These are phyloP conservation scores for Lasiosphaeriaceae sp. DNA, from an alignment of 495 filamentous ascomycete species.

Conservation along the genomic window DNA sequence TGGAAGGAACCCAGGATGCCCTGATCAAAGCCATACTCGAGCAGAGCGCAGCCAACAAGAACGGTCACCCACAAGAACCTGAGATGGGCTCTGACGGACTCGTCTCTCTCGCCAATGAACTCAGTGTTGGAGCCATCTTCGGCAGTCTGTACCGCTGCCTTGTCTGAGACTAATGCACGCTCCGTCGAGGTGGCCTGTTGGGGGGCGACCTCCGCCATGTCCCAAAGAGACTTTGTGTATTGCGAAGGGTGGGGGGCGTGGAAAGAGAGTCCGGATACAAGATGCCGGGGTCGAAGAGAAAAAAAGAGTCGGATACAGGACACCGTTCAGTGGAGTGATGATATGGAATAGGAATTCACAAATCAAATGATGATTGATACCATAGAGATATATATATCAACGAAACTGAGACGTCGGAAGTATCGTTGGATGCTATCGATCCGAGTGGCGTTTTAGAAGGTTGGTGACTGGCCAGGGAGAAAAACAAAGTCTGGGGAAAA, in stretches of 20 bases:
- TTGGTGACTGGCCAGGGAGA: neutral
- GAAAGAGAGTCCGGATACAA: too few species aligned
- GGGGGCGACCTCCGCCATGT: neutral
- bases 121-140: neutral
- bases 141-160: neutral
- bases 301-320: too few species aligned
- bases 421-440: too few species aligned
- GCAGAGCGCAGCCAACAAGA: constrained; percentile 6
- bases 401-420: too few species aligned
- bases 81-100: constrained; percentile 5
- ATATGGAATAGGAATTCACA: too few species aligned
- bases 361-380: too few species aligned
- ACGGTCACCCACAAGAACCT: constrained; percentile 8
- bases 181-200: neutral
- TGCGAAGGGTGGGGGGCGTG: too few species aligned
- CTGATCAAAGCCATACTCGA: constrained; percentile 13
- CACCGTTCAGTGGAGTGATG: too few species aligned
- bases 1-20: constrained; percentile 7
- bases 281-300: too few species aligned
- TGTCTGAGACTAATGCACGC: neutral
- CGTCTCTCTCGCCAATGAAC: neutral
- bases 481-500: neutral
- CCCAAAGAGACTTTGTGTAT: neutral
- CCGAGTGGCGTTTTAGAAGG: too few species aligned
- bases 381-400: neutral